Conservation (phyloP, 2,329 filamentous ascomycete species). For the Dactylellina leptospora region DNA sequence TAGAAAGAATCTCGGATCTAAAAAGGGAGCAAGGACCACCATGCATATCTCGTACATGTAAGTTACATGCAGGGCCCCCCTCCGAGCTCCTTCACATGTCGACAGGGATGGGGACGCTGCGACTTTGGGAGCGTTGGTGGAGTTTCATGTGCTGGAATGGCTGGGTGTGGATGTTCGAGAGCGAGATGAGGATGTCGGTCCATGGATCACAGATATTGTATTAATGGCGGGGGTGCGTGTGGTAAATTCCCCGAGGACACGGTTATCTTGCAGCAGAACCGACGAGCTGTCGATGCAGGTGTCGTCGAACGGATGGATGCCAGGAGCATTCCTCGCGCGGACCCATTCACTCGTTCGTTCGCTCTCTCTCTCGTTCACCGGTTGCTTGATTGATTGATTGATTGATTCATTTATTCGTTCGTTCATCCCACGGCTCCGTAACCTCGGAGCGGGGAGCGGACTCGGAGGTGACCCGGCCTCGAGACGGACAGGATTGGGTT, state of each 20-base stretch:
- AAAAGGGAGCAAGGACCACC: conserved; percentile 47
- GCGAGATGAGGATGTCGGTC: background rate
- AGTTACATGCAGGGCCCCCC: conserved; percentile 24
- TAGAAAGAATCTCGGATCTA: conserved; percentile 44
- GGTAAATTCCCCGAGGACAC: conserved; percentile 41
- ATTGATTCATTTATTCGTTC: too few species aligned
- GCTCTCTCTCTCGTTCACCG: too few species aligned
- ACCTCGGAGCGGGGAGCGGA: too few species aligned
- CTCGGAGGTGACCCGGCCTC: too few species aligned
- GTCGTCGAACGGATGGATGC: too few species aligned
- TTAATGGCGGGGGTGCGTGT: conserved; percentile 9
- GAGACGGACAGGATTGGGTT: too few species aligned
- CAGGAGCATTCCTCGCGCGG: too few species aligned
- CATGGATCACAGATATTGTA: background rate
- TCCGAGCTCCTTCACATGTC: conserved; percentile 49
- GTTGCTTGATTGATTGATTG: too few species aligned
- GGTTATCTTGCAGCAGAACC: conserved; percentile 42
- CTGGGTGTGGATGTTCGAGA: background rate
- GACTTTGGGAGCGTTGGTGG: conserved; percentile 11
- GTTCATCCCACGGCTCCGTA: too few species aligned
- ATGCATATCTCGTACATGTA: conserved; percentile 21
- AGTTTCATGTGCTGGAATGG: conserved; percentile 32
- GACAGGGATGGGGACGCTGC: conserved; percentile 48
- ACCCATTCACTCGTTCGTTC: too few species aligned
- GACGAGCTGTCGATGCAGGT: conserved; percentile 1